Conservation (phyloP, 2,329 filamentous ascomycete genomes). For the Clonostachys solani region DNA sequence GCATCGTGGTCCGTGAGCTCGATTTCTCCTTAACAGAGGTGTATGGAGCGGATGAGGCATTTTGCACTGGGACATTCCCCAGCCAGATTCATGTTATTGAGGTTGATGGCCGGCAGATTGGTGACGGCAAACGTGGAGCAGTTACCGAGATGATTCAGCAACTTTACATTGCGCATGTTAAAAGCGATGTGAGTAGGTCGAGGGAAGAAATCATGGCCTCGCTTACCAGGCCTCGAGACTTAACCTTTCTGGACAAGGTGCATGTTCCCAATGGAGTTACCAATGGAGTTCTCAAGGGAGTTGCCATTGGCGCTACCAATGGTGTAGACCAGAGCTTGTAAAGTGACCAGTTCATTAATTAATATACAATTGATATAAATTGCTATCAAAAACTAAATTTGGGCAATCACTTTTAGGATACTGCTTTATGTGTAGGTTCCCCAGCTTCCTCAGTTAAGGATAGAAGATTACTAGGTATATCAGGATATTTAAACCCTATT, state of each 20-base stretch:
- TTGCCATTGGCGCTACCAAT: neutral
- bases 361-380: neutral
- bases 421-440: too few species aligned
- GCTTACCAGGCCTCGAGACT: conserved; percentile 13
- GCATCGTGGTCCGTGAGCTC: conserved; percentile 15
- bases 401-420: neutral
- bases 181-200: conserved; percentile 9
- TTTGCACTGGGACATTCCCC: conserved; percentile 21
- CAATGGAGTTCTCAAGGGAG: neutral
- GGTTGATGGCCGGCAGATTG: conserved; percentile 13
- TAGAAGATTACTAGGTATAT: too few species aligned
- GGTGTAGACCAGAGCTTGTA: neutral
- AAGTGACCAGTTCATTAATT: too few species aligned
- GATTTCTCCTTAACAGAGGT: conserved; percentile 21
- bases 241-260: conserved; percentile 4
- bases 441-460: too few species aligned
- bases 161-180: conserved; percentile 12
- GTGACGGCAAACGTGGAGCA: conserved; percentile 12
- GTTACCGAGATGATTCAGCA: conserved; percentile 14
- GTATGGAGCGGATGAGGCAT: conserved; percentile 21
- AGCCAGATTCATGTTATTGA: conserved; percentile 16
- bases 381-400: neutral
- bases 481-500: too few species aligned
- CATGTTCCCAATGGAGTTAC: neutral
- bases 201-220: conserved; percentile 13